Conservation (phyloP, 2,329 filamentous ascomycete species). For the Lasiodiplodia hormozganensis region DNA sequence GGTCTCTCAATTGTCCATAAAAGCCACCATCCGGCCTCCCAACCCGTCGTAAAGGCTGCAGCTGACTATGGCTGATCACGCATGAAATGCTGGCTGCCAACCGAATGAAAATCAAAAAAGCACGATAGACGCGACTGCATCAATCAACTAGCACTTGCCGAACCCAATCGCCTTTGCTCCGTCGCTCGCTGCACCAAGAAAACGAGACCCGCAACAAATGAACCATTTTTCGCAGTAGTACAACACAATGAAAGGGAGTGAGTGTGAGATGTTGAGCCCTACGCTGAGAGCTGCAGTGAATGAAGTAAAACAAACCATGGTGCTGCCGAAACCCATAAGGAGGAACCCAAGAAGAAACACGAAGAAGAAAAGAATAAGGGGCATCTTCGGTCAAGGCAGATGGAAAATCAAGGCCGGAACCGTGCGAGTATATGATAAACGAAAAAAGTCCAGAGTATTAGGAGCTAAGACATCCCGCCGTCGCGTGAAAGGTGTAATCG, state of each 20-base stretch:
- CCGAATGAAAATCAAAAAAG: slow-evolving; percentile 26
- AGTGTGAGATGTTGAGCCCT: slow-evolving; percentile 20
- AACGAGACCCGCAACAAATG: slow-evolving; percentile 28
- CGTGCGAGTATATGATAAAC: slow-evolving; percentile 18
- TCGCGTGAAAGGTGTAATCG: neutral
- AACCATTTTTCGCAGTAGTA: slow-evolving; percentile 24
- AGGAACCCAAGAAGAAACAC: neutral
- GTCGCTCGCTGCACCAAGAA: slow-evolving; percentile 27
- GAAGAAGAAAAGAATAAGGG: neutral
- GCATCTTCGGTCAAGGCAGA: slow-evolving; percentile 22
- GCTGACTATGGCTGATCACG: slow-evolving; percentile 22
- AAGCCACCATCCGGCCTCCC: slow-evolving; percentile 18
- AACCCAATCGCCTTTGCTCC: slow-evolving; percentile 29
- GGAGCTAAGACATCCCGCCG: slow-evolving; percentile 9
- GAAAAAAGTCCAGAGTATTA: slow-evolving; percentile 5
- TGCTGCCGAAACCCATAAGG: slow-evolving; percentile 22
- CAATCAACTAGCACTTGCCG: slow-evolving; percentile 24
- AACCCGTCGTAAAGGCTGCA: slow-evolving; percentile 18
- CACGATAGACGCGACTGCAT: slow-evolving; percentile 10
- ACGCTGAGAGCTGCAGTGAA: slow-evolving; percentile 14
- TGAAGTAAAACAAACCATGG: slow-evolving; percentile 3
- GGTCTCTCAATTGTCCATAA: slow-evolving; percentile 25
- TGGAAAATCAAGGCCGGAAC: slow-evolving; percentile 4
- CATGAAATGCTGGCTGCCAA: slow-evolving; percentile 26
- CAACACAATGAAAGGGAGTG: slow-evolving; percentile 26